Evolutionary conservation across 192 early-diverging fungal species (phyloP).

Genomic region (Diversispora eburnea): DNA sequence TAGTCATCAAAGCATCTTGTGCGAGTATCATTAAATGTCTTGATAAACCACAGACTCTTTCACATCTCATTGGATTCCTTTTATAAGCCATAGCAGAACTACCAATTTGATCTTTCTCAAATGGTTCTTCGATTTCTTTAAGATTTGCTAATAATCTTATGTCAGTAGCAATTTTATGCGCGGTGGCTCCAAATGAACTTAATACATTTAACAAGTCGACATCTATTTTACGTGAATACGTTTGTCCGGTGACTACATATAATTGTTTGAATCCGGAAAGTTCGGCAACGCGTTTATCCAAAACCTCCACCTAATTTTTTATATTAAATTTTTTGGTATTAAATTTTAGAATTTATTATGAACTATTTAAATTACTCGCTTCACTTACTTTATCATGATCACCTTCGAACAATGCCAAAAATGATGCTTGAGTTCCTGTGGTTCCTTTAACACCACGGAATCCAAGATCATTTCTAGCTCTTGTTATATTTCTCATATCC

Average conservation of each 20-base stretch:
- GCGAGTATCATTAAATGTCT: constrained; percentile 93
- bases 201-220: constrained; percentile 84
- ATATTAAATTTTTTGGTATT: no score
- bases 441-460: constrained; percentile 98
- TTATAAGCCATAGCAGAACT: constrained; percentile 99
- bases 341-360: no score
- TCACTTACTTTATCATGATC: constrained; percentile 74
- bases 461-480: constrained; percentile 81
- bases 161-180: constrained; percentile 96
- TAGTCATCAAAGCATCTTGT: constrained; percentile 83
- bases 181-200: constrained; percentile 89
- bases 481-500: constrained; percentile 91
- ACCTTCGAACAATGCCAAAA: constrained; percentile 91
- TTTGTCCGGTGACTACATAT: constrained; percentile 95
- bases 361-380: no score
- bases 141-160: constrained; percentile 92
- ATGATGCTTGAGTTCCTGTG: constrained; percentile 97
- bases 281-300: constrained; percentile 89
- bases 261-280: constrained; percentile 77
- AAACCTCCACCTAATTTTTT: constrained; percentile 60
- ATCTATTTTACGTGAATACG: constrained; percentile 97
- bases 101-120: constrained; percentile 99
- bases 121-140: constrained; percentile 99
- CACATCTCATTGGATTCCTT: constrained; percentile 99
- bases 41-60: constrained; percentile 92